phyloP scores from a whole-genome alignment of 805 yeast genomes.

The Nakazawaea anatomiae region DNA sequence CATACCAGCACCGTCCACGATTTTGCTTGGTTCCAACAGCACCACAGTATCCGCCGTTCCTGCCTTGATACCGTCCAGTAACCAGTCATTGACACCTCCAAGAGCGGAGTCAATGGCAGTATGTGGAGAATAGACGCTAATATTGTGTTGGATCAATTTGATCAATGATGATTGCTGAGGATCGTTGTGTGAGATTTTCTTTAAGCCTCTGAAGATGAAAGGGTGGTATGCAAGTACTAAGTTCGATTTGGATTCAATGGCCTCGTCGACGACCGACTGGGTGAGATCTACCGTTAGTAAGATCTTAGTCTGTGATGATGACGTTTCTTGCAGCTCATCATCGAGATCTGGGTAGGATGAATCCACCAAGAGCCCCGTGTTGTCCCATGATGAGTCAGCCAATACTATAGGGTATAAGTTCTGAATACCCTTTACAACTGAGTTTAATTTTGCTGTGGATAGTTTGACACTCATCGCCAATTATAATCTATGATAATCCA shows the following conservation, averaged over 20 bases:
- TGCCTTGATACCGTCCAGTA: constrained; percentile 50
- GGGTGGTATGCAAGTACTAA: constrained; percentile 89
- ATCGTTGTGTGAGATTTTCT: constrained; percentile 53
- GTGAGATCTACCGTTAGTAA: constrained; percentile 85
- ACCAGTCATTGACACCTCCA: constrained; percentile 95
- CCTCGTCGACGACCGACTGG: constrained; percentile 78
- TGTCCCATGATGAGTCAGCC: constrained; percentile 93
- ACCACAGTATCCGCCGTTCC: constrained; percentile 17
- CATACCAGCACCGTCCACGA: constrained; percentile 61
- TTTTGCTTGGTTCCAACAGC: constrained; percentile 39
- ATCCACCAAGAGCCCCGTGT: constrained; percentile 86
- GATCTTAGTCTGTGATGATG: constrained; percentile 22
- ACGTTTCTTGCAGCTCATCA: constrained; percentile 6
- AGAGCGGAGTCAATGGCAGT: constrained; percentile 91
- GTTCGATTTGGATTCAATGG: constrained; percentile 47
- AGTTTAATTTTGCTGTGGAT: constrained; percentile 25
- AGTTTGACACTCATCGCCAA: constrained; percentile 3
- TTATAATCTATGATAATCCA: not conserved
- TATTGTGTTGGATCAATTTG: constrained; percentile 64
- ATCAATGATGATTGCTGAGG: constrained; percentile 81
- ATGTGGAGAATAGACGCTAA: constrained; percentile 92
- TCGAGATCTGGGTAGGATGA: constrained; percentile 29
- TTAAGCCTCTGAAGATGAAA: constrained; percentile 85
- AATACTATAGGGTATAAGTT: constrained; percentile 71
- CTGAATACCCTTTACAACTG: constrained; percentile 50